A percentile compares a stretch with the other conserved stretches of the same genome.
Evolutionary conservation across 345 rosid species (phyloP).

Genomic region (Eucalyptus sp.): DNA sequence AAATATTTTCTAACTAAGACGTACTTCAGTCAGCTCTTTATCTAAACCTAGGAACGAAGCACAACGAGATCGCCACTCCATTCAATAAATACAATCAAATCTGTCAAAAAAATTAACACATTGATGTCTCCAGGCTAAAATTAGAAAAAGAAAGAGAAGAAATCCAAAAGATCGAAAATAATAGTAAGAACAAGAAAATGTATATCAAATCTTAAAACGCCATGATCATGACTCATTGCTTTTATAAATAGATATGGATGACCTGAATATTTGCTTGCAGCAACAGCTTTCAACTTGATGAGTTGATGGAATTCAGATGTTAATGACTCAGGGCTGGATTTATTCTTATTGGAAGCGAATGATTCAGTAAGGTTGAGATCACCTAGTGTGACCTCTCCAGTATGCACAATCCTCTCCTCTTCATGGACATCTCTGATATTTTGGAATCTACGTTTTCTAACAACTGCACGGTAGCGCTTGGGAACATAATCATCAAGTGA

Average conservation of each 20-base stretch:
- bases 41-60: neutral
- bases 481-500: slow-evolving; percentile 39
- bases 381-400: neutral
- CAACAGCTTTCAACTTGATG: neutral
- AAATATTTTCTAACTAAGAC: neutral
- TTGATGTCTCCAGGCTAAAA: neutral
- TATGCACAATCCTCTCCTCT: neutral
- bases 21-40: neutral
- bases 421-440: neutral
- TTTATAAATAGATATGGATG: neutral
- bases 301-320: neutral
- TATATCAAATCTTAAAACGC: neutral
- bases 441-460: neutral
- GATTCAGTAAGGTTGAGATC: neutral
- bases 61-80: neutral
- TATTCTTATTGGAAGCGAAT: neutral
- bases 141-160: neutral
- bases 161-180: neutral
- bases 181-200: neutral
- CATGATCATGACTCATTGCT: neutral
- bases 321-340: neutral
- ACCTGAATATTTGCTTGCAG: neutral
- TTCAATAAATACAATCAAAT: neutral
- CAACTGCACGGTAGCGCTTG: slow-evolving; percentile 12
- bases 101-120: neutral